A percentile compares a stretch with the other conserved stretches of the same genome.
Conservation (phyloP, 345 rosid species). For the Eucalyptus erythrocorys region DNA sequence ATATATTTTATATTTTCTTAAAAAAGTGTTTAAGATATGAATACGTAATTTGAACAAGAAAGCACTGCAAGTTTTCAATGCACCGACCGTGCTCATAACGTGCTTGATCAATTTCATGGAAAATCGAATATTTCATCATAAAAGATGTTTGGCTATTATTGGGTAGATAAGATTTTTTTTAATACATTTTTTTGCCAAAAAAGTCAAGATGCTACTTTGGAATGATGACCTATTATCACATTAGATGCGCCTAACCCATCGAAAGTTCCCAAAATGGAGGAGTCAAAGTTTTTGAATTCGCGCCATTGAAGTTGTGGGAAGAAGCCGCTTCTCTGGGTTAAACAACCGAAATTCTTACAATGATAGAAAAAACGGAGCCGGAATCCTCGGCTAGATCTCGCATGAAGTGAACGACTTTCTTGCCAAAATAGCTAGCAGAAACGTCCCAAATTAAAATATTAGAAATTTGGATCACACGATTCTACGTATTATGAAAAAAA, state of each 20-base stretch:
- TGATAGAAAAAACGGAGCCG: neutral
- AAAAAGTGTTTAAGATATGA: too few relatives aligned
- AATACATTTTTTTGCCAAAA: too few relatives aligned
- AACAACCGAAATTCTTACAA: neutral
- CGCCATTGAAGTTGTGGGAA: neutral
- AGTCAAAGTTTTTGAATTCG: neutral
- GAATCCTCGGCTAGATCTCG: neutral
- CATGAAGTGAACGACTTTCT: neutral
- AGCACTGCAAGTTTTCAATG: accelerated
- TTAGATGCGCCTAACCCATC: too few relatives aligned
- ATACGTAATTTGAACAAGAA: too few relatives aligned
- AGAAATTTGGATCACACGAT: neutral
- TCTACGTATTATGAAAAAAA: too few relatives aligned
- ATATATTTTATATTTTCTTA: too few relatives aligned
- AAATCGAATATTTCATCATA: neutral
- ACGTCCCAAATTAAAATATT: neutral
- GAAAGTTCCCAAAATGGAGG: too few relatives aligned
- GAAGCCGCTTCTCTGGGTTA: neutral
- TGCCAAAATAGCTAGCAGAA: neutral
- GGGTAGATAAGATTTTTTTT: too few relatives aligned
- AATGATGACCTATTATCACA: too few relatives aligned
- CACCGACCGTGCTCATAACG: accelerated
- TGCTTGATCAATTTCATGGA: neutral
- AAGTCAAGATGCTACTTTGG: too few relatives aligned
- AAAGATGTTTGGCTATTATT: neutral